phyloP scores from a whole-genome alignment of 2,329 filamentous ascomycete species.

The Cladosporium sphaerospermum region DNA sequence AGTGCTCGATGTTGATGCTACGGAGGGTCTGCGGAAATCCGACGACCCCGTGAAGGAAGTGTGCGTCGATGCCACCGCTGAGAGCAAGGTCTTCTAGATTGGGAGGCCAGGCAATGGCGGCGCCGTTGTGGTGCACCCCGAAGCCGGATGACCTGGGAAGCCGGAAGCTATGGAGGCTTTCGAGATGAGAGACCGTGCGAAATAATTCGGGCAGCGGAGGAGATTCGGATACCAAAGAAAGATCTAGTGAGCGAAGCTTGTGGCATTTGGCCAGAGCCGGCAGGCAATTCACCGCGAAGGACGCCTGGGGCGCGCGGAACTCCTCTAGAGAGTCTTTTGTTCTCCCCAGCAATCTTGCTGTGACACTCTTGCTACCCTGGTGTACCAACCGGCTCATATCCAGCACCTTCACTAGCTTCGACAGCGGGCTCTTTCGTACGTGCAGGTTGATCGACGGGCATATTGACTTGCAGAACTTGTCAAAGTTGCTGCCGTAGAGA shows the following conservation, averaged over 20 bases:
- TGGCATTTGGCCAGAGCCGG: constrained; percentile 51
- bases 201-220: constrained; percentile 46
- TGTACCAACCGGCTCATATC: constrained; percentile 53
- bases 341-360: constrained; percentile 50
- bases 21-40: constrained; percentile 28
- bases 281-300: constrained; percentile 53
- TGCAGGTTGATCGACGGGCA: constrained; percentile 47
- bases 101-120: constrained; percentile 36
- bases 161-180: constrained; percentile 39
- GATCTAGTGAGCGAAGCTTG: constrained; percentile 44
- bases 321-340: constrained; percentile 46
- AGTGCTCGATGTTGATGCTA: constrained; percentile 39
- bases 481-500: constrained; percentile 48
- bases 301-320: constrained; percentile 54
- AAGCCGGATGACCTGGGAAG: constrained; percentile 29
- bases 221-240: constrained; percentile 47
- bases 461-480: constrained; percentile 49
- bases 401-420: constrained; percentile 46
- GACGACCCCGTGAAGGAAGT: constrained; percentile 34
- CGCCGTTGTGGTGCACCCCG: constrained; percentile 21
- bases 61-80: constrained; percentile 38
- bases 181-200: constrained; percentile 44
- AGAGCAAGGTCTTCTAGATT: constrained; percentile 37
- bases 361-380: constrained; percentile 52
- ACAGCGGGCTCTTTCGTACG: constrained; percentile 43